phyloP scores from a whole-genome alignment of 352 stramenopile genomes.

The Phytophthora megakarya region DNA sequence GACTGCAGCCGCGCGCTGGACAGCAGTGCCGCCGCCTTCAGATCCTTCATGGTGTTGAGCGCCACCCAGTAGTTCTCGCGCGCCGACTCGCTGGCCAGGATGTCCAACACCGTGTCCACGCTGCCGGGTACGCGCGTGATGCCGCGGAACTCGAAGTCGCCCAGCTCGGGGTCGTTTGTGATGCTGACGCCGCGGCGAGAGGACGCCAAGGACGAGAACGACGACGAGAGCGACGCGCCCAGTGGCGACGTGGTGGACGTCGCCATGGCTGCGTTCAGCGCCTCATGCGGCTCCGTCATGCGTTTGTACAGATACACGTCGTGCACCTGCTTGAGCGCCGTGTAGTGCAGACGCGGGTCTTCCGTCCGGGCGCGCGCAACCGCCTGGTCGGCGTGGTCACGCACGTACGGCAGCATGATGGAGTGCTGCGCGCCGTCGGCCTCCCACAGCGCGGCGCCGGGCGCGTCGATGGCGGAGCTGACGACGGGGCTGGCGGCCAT shows the following conservation, averaged over 20 bases:
- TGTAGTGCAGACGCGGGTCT: constrained; percentile 58
- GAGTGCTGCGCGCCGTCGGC: constrained; percentile 36
- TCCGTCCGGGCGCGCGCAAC: constrained; percentile 47
- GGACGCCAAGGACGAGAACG: constrained; percentile 35
- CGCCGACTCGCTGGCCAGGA: constrained; percentile 58
- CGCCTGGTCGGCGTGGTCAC: constrained; percentile 52
- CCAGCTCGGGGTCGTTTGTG: constrained; percentile 24
- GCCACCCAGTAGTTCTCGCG: constrained; percentile 78
- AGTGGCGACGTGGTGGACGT: constrained; percentile 7
- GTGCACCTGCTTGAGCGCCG: constrained; percentile 58
- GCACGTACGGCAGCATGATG: constrained; percentile 61
- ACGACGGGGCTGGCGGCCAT: constrained; percentile 19
- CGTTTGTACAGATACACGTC: constrained; percentile 76
- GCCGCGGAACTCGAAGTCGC: constrained; percentile 67
- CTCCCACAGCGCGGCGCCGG: constrained; percentile 49
- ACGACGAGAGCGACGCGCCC: constrained; percentile 28
- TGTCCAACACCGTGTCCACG: constrained; percentile 59
- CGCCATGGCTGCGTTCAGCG: constrained; percentile 17
- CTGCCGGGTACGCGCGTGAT: constrained; percentile 66
- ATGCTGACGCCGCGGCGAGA: constrained; percentile 25
- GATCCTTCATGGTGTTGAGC: constrained; percentile 66
- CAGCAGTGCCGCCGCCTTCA: constrained; percentile 59
- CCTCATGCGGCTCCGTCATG: constrained; percentile 26
- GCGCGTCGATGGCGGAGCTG: constrained; percentile 31
- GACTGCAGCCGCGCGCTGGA: constrained; percentile 38